A percentile compares a stretch with the other conserved stretches of the same genome.
These are phyloP conservation scores for Plantago major DNA, from an alignment of 257 asterid genomes.

Conservation along the genomic window DNA sequence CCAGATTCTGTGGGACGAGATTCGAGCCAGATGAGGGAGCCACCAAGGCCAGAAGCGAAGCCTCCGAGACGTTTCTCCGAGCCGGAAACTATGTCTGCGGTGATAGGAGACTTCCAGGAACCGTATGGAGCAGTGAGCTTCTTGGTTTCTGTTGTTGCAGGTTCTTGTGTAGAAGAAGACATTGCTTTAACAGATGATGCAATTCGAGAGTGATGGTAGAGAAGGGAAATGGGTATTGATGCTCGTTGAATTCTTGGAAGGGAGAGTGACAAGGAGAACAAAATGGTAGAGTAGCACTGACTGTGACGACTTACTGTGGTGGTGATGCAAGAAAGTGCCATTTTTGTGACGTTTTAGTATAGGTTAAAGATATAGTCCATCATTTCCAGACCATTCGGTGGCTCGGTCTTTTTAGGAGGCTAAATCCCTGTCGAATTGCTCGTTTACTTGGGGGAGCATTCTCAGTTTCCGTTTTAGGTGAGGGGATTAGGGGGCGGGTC, in stretches of 20 bases:
- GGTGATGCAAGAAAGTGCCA: constrained; percentile 29
- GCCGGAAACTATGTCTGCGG: constrained; percentile 79
- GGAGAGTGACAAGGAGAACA: constrained; percentile 3
- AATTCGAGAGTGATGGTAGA: constrained; percentile 14
- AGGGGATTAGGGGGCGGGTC: too few species aligned
- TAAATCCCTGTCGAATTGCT: too few species aligned
- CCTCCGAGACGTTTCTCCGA: constrained; percentile 75
- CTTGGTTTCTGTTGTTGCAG: constrained; percentile 22
- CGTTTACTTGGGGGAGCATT: too few species aligned
- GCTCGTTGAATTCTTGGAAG: constrained; percentile 18
- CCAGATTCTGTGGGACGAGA: constrained; percentile 87
- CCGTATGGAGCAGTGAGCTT: constrained; percentile 72
- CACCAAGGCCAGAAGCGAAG: constrained; percentile 48
- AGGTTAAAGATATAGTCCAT: too few species aligned
- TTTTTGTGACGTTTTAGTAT: background rate
- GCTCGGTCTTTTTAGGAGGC: too few species aligned
- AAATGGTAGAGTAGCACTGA: background rate
- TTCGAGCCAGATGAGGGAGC: constrained; percentile 77
- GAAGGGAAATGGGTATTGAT: constrained; percentile 6
- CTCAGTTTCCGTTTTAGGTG: too few species aligned
- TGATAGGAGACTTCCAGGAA: constrained; percentile 94
- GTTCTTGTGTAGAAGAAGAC: constrained; percentile 22
- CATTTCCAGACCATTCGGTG: too few species aligned
- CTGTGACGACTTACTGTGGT: constrained; percentile 24
- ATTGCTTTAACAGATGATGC: constrained; percentile 15